phyloP scores from a whole-genome alignment of 257 asterid species.

The Handroanthus guayacan region DNA sequence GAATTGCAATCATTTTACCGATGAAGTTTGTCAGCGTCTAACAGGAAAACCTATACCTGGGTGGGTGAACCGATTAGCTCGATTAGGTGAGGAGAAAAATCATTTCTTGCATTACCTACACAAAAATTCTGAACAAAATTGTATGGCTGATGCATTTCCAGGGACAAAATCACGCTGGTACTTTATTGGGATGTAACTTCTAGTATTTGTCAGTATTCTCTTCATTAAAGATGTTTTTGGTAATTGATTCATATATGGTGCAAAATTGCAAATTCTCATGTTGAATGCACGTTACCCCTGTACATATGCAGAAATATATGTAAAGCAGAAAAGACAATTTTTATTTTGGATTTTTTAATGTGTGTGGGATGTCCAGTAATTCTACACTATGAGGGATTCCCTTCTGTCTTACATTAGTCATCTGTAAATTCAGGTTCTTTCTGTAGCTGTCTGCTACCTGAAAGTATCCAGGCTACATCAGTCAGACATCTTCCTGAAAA shows the following conservation, averaged over 20 bases:
- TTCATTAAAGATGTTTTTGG: neutral
- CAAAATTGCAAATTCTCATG: no score
- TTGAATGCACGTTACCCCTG: no score
- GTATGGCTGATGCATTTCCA: constrained; percentile 2
- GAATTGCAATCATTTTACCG: constrained; percentile 94
- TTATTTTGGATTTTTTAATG: no score
- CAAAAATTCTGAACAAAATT: constrained; percentile 9
- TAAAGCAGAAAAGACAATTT: neutral
- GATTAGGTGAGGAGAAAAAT: constrained; percentile 61
- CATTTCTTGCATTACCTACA: constrained; percentile 16
- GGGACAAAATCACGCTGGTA: constrained; percentile 13
- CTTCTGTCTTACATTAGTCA: constrained; percentile 26
- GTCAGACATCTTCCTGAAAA: constrained; percentile 67
- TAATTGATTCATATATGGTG: no score
- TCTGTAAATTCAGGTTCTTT: constrained; percentile 72
- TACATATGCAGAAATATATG: neutral
- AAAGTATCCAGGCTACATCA: constrained; percentile 72
- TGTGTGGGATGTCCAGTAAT: neutral
- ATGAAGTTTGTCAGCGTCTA: constrained; percentile 73
- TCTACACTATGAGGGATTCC: constrained; percentile 1
- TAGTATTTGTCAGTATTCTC: neutral
- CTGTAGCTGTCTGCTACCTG: constrained; percentile 89
- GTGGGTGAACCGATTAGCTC: constrained; percentile 95
- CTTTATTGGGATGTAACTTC: constrained; percentile 16
- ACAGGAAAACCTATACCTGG: constrained; percentile 89